Evolutionary conservation across 306 rosid species (phyloP), one percentile per base, ranked within the genome.

Genomic region (Vicia faba): DNA sequence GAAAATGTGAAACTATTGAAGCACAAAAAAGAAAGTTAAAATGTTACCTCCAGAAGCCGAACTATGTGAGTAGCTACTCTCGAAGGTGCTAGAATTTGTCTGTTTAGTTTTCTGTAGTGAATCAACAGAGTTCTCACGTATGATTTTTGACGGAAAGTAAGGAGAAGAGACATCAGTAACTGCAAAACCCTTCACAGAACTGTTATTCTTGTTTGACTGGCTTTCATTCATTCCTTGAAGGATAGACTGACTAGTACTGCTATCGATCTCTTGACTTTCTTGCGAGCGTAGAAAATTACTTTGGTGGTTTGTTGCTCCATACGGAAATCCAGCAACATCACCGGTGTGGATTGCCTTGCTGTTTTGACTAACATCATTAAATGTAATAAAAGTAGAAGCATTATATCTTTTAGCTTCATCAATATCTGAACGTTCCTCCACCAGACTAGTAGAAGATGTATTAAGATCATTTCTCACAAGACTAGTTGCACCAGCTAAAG

Each of bases 31-130:
- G 7, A n/a, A 45, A 61, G 65, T 40, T 48, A 68, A 53, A 70
- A 36, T 56, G 29, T 31, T 75, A 90, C 96, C 95, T 79, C 81
- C 91, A 78, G 83, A 78, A 54, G 53, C 75, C 5, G 73, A 74
- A 61, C 80, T 55, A 11, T 74, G 72, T 51, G 81, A 49, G 68
- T 70, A 67, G 71, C 80, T 66, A 74, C 80, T 63, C 26, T 71
- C 80, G 43, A 39, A 62, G 45, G 51, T 29, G 78, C 78, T 70
- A 19, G 78, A 75, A 85, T 71, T 63, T 72, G 78, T 79, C 73
- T 85, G 71, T 64, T 82, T 84, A 44, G 59, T 75, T 66, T 55
- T 87, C 19, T 31, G 73, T 16, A 54, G 64, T 26, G 78, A 28
- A 64, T 79, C 75, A 72, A 74, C 66, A 78, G 91, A 72, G 57